Conservation (phyloP, 192 early-diverging fungal genomes). For the Umbelopsis ramanniana region DNA sequence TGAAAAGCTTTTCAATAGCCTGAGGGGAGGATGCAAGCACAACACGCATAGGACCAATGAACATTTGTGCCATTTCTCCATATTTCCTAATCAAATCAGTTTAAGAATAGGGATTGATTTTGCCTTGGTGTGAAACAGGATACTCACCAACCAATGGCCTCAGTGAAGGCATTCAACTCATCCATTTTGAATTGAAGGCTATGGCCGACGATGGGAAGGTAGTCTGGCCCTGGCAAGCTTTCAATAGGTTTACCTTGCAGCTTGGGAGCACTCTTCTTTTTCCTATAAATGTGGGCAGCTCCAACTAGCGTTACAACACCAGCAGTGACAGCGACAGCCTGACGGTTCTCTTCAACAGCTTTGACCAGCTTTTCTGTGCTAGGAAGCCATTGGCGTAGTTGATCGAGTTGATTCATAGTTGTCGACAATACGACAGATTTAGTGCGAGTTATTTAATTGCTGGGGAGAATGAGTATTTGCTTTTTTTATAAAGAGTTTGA, state of each 20-base stretch:
- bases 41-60: not conserved
- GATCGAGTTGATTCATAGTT: not conserved
- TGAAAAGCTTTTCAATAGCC: not conserved
- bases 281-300: not conserved
- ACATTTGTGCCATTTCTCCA: conserved; percentile 5
- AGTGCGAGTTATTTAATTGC: too few relatives aligned
- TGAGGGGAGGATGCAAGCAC: conserved; percentile 3
- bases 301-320: not conserved
- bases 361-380: conserved; percentile 3
- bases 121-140: not conserved
- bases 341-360: conserved; percentile 6
- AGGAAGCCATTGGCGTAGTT: not conserved
- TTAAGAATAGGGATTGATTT: not conserved
- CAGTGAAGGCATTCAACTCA: not conserved
- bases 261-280: conserved; percentile 6
- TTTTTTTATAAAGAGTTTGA: too few relatives aligned
- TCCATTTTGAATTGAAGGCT: not conserved
- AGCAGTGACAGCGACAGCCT: not conserved
- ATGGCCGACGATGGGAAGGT: conserved; percentile 3
- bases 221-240: not conserved
- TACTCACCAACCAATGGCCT: conserved; percentile 2
- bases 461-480: too few relatives aligned
- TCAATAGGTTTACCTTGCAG: conserved; percentile 8
- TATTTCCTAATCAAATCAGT: conserved; percentile 13
- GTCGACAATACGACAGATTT: too few relatives aligned